phyloP scores from a whole-genome alignment of 2,329 filamentous ascomycete species.

The Aspergillus texensis region DNA sequence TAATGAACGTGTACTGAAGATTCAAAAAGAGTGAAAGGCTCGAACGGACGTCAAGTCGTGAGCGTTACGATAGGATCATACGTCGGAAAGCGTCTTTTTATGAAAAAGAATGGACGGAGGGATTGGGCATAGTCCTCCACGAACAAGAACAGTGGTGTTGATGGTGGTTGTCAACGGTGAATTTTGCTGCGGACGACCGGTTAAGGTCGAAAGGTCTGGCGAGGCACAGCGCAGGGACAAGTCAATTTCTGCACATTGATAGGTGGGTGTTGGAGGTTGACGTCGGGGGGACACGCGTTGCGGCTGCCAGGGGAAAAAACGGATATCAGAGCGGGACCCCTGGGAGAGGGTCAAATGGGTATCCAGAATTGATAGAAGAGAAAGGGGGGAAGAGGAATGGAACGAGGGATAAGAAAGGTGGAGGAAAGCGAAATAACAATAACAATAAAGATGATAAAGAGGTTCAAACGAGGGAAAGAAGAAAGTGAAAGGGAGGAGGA shows the following conservation, averaged over 20 bases:
- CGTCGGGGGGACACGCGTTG: constrained; percentile 22
- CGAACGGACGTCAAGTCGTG: constrained; percentile 41
- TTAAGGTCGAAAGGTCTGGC: constrained; percentile 14
- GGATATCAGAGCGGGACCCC: constrained; percentile 12
- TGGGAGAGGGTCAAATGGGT: not conserved
- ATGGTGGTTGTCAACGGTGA: constrained; percentile 13
- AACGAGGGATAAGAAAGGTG: constrained; percentile 4
- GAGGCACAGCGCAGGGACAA: constrained; percentile 12
- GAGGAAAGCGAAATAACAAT: constrained; percentile 1
- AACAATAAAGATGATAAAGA: constrained; percentile 7
- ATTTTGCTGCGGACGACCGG: constrained; percentile 4
- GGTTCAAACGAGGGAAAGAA: constrained; percentile 14
- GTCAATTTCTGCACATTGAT: constrained; percentile 14
- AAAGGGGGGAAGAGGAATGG: constrained; percentile 3
- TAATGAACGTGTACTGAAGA: constrained; percentile 20
- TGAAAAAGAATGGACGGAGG: constrained; percentile 24
- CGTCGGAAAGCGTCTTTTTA: constrained; percentile 17
- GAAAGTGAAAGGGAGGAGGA: constrained; percentile 7
- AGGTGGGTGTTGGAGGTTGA: constrained; percentile 17
- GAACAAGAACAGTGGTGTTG: constrained; percentile 22
- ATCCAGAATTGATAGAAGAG: constrained; percentile 8
- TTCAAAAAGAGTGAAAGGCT: constrained; percentile 33
- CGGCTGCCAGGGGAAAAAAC: constrained; percentile 18
- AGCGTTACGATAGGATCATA: constrained; percentile 33
- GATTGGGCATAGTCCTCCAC: constrained; percentile 2